These are phyloP conservation scores for Trichoderma atroviride DNA, from an alignment of 2,329 filamentous ascomycete genomes.

Conservation along the genomic window DNA sequence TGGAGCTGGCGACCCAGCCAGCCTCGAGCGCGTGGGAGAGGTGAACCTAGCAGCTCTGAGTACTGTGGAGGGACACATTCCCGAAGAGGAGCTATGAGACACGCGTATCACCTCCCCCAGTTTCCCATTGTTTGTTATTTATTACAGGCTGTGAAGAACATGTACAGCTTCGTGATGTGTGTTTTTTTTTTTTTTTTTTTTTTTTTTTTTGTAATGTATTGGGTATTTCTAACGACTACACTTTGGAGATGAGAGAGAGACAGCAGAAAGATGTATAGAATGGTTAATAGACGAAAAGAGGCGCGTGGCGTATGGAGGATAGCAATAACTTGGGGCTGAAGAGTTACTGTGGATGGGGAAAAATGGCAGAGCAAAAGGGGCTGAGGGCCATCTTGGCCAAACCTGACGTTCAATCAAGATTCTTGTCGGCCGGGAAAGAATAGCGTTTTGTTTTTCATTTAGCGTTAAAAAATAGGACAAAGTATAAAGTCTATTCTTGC, in stretches of 20 bases:
- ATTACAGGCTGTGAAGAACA: background rate
- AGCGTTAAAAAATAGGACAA: conserved; percentile 14
- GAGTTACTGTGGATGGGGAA: conserved; percentile 14
- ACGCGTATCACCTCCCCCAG: background rate
- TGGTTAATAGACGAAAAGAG: conserved; percentile 16
- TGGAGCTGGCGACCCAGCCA: conserved; percentile 46
- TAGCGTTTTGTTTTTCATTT: conserved; percentile 14
- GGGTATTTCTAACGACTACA: conserved; percentile 11
- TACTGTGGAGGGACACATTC: conserved; percentile 56
- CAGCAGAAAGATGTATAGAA: conserved; percentile 11
- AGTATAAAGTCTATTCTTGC: conserved; percentile 2
- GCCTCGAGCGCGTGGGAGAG: conserved; percentile 48
- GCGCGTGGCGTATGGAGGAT: conserved; percentile 24
- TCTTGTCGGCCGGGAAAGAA: conserved; percentile 6
- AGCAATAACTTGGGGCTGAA: conserved; percentile 17
- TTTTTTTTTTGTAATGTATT: background rate
- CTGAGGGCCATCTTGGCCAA: background rate
- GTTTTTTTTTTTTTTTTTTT: background rate
- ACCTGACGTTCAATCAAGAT: background rate
- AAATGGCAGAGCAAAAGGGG: conserved; percentile 8
- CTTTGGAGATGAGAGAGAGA: conserved; percentile 2
- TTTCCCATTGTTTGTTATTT: background rate
- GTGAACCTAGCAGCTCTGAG: conserved; percentile 61
- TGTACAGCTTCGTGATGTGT: background rate
- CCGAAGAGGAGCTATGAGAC: conserved; percentile 33